Evolutionary conservation across 2,329 filamentous ascomycete genomes (phyloP), one percentile per base, ranked within the genome.

Genomic region (Bipolaris victoriae): DNA sequence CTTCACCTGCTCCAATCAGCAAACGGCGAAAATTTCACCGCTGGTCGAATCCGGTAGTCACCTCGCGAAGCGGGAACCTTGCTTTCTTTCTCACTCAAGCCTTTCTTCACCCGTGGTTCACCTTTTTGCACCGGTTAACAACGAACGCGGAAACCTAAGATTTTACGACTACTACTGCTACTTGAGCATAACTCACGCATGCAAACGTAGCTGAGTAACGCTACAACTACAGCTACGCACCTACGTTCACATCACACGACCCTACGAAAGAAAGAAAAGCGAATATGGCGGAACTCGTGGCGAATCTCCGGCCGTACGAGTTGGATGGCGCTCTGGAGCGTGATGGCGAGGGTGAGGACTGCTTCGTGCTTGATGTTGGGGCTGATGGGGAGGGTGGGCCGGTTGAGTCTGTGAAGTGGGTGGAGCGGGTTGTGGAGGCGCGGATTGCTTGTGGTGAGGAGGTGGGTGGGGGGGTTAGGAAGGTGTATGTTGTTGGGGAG

Each of bases 401-500:
- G 2, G 52, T 61, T 7, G 49, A 46, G 2, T 70, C 69, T 11
- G 48, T 65, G 5, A 43, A 57, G 24, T 54, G 57, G 33, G 31
- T 70, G 0, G 31, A 20, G 15, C 18, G 52, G 2, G 39, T 52
- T 1, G 49, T 70, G 7, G 50, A 63, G 3, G 11, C 46, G 22
- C 56, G 54, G 5, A 29, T 65, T 52, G 15, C 44, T 24, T n/a
- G 60, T 1, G 35, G 54, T 18, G n/a, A 49, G 2, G 45, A 58
- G 11, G 18, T 10, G 1, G 6, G 40, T 11, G 5, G n/a, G 4
- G 40, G 59, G 6, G 29, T 37, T 29, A 71, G 56, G 2, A 72
- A 71, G 51, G 45, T 74, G 5, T 69, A 73, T 40, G 49, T 75
- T 16, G 26, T 68, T 1, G 72, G 72, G 6, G 60, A 66, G 3